phyloP scores from a whole-genome alignment of 192 early-diverging fungal genomes.

The Coemansia sp. region DNA sequence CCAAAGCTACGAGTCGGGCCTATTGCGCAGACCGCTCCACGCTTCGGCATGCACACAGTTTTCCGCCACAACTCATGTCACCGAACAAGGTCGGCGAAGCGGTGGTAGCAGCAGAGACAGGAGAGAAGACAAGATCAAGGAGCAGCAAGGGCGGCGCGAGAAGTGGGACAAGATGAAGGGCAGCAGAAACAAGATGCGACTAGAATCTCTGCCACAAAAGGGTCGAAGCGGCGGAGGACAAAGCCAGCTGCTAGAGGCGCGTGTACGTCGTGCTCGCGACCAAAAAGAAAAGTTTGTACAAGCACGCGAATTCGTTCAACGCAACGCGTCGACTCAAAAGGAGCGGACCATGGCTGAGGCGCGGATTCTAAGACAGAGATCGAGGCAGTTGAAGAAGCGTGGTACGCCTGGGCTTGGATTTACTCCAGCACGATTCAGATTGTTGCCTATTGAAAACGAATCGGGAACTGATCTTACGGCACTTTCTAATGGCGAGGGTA shows the following conservation, averaged over 20 bases:
- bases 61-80: not conserved
- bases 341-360: slow-evolving; percentile 36
- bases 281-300: slow-evolving; percentile 29
- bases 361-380: slow-evolving; percentile 38
- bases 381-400: slow-evolving; percentile 28
- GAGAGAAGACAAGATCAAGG: slow-evolving; percentile 10
- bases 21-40: not conserved
- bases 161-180: slow-evolving; percentile 25
- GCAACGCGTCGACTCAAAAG: slow-evolving; percentile 11
- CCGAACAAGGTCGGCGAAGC: not conserved
- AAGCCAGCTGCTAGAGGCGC: slow-evolving; percentile 34
- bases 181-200: slow-evolving; percentile 22
- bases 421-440: slow-evolving; percentile 63
- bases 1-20: not conserved
- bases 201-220: slow-evolving; percentile 19
- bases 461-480: slow-evolving; percentile 37
- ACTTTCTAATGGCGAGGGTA: slow-evolving; percentile 11
- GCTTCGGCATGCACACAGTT: not conserved
- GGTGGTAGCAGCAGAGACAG: slow-evolving; percentile 1
- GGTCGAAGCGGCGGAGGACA: slow-evolving; percentile 39
- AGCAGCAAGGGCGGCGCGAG: slow-evolving; percentile 18
- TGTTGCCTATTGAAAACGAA: slow-evolving; percentile 62
- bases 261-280: slow-evolving; percentile 37
- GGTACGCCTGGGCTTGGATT: slow-evolving; percentile 57
- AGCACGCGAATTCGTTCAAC: slow-evolving; percentile 35